These are phyloP conservation scores for Alternaria arborescens DNA, from an alignment of 2,329 filamentous ascomycete genomes.

Conservation along the genomic window DNA sequence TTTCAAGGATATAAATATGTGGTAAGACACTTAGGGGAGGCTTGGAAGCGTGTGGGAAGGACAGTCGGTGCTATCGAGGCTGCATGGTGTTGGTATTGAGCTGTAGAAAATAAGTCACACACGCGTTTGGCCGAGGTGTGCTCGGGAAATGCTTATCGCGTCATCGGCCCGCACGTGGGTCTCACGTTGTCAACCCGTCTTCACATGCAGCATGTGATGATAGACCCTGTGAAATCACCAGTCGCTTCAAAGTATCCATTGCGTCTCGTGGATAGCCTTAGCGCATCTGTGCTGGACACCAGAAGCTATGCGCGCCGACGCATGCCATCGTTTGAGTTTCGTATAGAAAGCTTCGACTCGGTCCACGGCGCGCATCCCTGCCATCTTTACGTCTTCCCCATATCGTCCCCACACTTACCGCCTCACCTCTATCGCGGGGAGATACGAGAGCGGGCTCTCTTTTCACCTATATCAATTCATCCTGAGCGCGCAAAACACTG, in stretches of 20 bases:
- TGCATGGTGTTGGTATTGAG: conserved; percentile 5
- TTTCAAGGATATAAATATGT: conserved; percentile 5
- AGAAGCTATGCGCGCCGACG: not conserved
- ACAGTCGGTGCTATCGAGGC: conserved; percentile 8
- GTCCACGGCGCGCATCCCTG: conserved; percentile 9
- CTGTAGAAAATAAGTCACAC: not conserved
- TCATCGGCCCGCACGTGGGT: conserved; percentile 13
- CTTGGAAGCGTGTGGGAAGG: not conserved
- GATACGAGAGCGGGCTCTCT: conserved; percentile 3
- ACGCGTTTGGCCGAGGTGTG: conserved; percentile 20
- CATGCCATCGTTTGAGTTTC: not conserved
- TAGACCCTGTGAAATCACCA: conserved; percentile 6
- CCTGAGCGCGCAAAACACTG: conserved; percentile 1
- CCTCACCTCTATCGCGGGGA: conserved; percentile 13
- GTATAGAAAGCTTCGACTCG: conserved; percentile 4
- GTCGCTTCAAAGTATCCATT: not conserved
- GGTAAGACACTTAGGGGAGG: not conserved
- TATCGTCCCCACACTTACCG: conserved; percentile 8
- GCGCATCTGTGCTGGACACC: not conserved
- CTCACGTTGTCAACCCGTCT: not conserved
- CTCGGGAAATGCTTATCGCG: conserved; percentile 15
- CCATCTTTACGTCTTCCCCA: conserved; percentile 13
- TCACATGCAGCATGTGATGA: conserved; percentile 21
- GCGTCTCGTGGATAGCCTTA: not conserved
- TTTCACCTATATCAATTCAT: not conserved